Base-by-base conservation (phyloP, 176 grass and related monocot species). In the Bonia amplexicaulis region DNA sequence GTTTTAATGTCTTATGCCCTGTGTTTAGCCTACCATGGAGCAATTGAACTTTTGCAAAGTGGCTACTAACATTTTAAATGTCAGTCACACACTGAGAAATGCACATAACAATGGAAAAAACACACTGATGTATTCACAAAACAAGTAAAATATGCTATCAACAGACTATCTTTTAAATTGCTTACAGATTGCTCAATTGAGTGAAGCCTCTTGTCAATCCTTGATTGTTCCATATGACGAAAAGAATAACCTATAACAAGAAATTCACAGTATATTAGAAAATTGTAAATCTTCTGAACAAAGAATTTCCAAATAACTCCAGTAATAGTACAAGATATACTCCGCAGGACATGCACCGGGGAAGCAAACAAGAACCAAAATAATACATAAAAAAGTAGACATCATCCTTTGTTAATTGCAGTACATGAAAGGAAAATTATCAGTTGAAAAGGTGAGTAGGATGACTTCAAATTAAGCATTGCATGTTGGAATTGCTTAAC, bases 131-230 rank as follows among this genome's bases (percentile, higher is more conserved):
- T 27, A 41, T 85, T 40, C 22, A 61, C 33, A 80, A 46, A 81
- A 48, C 33, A 89, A 19, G 7, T 6, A 33, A 47, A n/a, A 59
- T 45, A 23, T 54, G 62, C 22, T 35, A 58, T 17, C 45, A 84
- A 65, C 12, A 68, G 65, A 20, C n/a, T 70, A 90, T 52, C 61
- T 54, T 64, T 17, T 66, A 83, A 80, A 83, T 49, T 66, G 79
- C 96, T 95, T 93, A 98, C 93, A 78, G 89, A 84, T 82, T 93
- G 78, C 85, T 98, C 93, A 85, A 98, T 95, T 85, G 91, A 75
- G 23, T 86, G 65, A 55, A 98, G 87, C 85, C 91, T 95, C 23
- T 80, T 85, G 57, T 92, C 93, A 70, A 98, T 78, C 85, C 92
- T 95, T 86, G 87, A 63, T 79, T 95, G 91, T 22, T 98, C 91